Percentiles rank a stretch among this genome's conserved stretches.
phyloP scores from a whole-genome alignment of 805 yeast genomes.

The Metschnikowia vanudenii region DNA sequence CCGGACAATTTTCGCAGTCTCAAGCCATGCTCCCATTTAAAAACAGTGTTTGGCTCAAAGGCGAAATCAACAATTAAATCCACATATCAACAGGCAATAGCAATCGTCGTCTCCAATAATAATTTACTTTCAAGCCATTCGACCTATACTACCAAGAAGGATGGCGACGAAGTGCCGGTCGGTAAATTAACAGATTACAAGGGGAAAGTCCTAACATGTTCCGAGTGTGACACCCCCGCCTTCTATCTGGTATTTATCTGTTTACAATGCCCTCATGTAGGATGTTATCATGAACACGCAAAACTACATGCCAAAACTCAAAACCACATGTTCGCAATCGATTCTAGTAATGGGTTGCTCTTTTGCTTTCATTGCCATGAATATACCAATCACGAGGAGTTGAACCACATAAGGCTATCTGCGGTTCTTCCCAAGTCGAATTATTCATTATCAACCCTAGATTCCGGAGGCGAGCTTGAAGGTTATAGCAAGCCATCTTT shows the following conservation, averaged over 20 bases:
- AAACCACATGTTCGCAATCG: conserved; percentile 49
- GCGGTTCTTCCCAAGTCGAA: conserved; percentile 2
- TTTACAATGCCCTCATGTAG: conserved; percentile 74
- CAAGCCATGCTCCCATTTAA: conserved; percentile 50
- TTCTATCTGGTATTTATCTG: conserved; percentile 57
- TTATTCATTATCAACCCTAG: not conserved
- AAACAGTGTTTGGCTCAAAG: conserved; percentile 46
- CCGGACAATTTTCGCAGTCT: conserved; percentile 31
- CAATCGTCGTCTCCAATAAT: conserved; percentile 39
- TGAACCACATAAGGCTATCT: conserved; percentile 51
- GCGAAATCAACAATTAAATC: conserved; percentile 49
- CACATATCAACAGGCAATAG: conserved; percentile 53
- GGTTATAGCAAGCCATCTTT: conserved; percentile 40
- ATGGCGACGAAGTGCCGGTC: conserved; percentile 37
- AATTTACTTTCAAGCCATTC: conserved; percentile 19
- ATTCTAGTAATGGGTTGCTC: conserved; percentile 62
- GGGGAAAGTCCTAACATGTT: conserved; percentile 48
- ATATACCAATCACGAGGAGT: conserved; percentile 58
- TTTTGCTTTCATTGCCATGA: conserved; percentile 80
- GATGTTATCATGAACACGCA: conserved; percentile 52
- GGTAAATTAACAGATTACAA: conserved; percentile 41
- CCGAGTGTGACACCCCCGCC: conserved; percentile 45
- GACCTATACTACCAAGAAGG: conserved; percentile 33
- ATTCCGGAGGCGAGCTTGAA: conserved; percentile 2
- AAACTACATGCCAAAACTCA: conserved; percentile 31